Evolutionary conservation across 768 basidiomycete species (phyloP).

Genomic region (Mycena rebaudengoi): DNA sequence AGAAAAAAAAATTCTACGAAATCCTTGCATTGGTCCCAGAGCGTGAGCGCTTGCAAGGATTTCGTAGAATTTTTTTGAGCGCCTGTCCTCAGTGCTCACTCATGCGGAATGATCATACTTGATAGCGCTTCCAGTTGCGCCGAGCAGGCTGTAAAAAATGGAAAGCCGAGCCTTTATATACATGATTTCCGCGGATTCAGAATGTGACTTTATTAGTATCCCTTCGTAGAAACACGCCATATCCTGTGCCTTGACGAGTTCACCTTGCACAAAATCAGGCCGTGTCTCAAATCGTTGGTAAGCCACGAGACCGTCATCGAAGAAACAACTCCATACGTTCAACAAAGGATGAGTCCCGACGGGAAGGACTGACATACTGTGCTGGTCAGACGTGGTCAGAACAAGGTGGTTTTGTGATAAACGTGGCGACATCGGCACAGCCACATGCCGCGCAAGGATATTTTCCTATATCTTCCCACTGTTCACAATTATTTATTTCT

Average conservation of each 20-base stretch:
- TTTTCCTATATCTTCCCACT: no score
- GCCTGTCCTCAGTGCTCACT: no score
- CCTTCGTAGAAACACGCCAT: constrained; percentile 10
- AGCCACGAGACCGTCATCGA: not conserved
- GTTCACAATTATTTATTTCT: no score
- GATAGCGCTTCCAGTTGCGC: constrained; percentile 10
- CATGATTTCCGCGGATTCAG: constrained; percentile 5
- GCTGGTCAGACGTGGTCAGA: no score
- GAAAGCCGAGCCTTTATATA: constrained; percentile 13
- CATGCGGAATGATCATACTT: constrained; percentile 1
- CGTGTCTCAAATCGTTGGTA: not conserved
- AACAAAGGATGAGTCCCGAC: constrained; percentile 4
- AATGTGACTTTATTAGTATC: not conserved
- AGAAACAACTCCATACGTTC: not conserved
- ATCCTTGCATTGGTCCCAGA: no score
- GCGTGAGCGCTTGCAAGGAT: no score
- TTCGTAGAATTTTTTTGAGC: no score
- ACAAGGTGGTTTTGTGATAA: no score
- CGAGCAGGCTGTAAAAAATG: not conserved
- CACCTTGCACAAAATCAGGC: not conserved
- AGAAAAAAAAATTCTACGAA: no score
- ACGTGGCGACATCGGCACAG: no score
- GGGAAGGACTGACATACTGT: no score
- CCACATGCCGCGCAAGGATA: no score
- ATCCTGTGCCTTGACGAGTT: not conserved